phyloP scores from a whole-genome alignment of 495 filamentous ascomycete genomes.

The Penicillium cataractarum region DNA sequence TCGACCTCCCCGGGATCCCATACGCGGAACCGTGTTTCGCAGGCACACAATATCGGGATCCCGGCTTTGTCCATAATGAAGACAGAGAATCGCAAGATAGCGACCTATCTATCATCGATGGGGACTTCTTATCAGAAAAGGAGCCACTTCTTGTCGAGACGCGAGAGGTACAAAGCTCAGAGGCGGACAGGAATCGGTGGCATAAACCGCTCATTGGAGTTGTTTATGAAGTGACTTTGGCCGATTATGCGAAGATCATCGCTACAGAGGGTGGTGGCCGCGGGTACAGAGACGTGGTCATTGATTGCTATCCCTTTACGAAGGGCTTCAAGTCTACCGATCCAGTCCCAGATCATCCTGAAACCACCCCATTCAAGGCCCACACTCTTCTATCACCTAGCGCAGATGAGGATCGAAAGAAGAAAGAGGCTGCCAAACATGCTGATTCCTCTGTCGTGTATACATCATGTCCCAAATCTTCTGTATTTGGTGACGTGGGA shows the following conservation, averaged over 20 bases:
- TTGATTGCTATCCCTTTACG: constrained; percentile 73
- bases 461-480: constrained; percentile 5
- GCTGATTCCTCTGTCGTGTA: not conserved
- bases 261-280: constrained; percentile 86
- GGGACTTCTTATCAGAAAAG: constrained; percentile 36
- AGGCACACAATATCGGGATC: constrained; percentile 66
- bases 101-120: constrained; percentile 4
- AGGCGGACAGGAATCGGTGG: constrained; percentile 61
- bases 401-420: constrained; percentile 21
- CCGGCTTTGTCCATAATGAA: constrained; percentile 22
- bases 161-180: constrained; percentile 7
- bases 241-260: constrained; percentile 84
- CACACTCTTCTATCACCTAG: constrained; percentile 64
- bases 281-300: constrained; percentile 78
- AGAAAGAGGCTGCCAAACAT: constrained; percentile 2
- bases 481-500: constrained; percentile 14
- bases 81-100: constrained; percentile 20
- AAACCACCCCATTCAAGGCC: constrained; percentile 50
- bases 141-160: constrained; percentile 30
- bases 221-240: constrained; percentile 86
- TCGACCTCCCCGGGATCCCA: constrained; percentile 83
- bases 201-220: constrained; percentile 83
- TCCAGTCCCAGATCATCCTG: constrained; percentile 44
- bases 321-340: constrained; percentile 37
- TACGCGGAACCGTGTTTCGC: constrained; percentile 94